A percentile compares a stretch with the other conserved stretches of the same genome.
phyloP scores from a whole-genome alignment of 2,329 filamentous ascomycete species.

The Colletotrichum caudatum region DNA sequence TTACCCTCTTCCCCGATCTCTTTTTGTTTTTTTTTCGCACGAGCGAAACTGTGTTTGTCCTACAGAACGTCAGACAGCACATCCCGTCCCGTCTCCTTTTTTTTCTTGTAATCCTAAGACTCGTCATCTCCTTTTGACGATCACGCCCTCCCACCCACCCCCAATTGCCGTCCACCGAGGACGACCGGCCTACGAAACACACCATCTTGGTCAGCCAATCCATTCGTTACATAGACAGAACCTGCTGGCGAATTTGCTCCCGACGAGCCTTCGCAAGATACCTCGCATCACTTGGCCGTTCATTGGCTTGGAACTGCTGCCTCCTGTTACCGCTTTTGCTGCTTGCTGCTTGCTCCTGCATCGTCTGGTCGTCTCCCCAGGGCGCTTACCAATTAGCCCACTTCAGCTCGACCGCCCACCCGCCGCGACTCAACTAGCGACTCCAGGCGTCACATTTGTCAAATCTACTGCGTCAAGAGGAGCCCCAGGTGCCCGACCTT shows the following conservation, averaged over 20 bases:
- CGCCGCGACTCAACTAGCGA: conserved; percentile 38
- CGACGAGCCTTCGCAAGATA: conserved; percentile 17
- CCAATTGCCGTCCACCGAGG: conserved; percentile 27
- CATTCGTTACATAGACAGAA: conserved; percentile 41
- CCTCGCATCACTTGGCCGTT: conserved; percentile 1
- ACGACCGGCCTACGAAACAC: conserved; percentile 38
- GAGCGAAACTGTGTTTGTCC: conserved; percentile 37
- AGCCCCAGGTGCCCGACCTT: conserved; percentile 22
- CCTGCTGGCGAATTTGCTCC: conserved; percentile 32
- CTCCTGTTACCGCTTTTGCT: conserved; percentile 1
- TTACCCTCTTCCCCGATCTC: conserved; percentile 30
- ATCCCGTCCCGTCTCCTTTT: conserved; percentile 29
- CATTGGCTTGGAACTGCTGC: conserved; percentile 14
- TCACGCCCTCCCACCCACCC: conserved; percentile 28
- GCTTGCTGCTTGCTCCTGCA: conserved; percentile 1
- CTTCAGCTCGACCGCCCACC: conserved; percentile 34
- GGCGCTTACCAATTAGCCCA: conserved; percentile 32
- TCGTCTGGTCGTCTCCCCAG: conserved; percentile 21
- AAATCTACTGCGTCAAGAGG: conserved; percentile 35
- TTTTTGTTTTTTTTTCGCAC: conserved; percentile 37
- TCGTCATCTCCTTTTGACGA: conserved; percentile 40
- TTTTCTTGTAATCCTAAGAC: conserved; percentile 40
- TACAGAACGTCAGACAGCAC: conserved; percentile 39
- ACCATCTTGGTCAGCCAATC: conserved; percentile 36
- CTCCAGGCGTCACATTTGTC: conserved; percentile 37